These are phyloP conservation scores for Fusarium domesticum DNA, from an alignment of 2,329 filamentous ascomycete genomes.

Conservation along the genomic window DNA sequence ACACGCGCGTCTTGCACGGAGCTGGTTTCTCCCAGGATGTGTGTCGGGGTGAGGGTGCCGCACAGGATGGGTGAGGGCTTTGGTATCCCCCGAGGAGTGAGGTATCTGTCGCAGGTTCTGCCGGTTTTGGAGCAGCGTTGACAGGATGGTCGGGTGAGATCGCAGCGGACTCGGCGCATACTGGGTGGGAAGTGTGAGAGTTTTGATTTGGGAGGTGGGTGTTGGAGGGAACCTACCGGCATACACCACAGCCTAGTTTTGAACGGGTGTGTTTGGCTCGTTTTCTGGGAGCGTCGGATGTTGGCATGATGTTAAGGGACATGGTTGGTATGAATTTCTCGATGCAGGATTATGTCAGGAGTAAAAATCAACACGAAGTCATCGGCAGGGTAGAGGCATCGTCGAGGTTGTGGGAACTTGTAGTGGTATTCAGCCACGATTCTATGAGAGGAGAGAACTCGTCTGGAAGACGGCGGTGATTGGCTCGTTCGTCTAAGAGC, in stretches of 20 bases:
- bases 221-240: conserved; percentile 10
- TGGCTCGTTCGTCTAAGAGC: conserved; percentile 17
- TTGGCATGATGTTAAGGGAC: neutral
- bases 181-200: neutral
- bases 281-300: conserved; percentile 9
- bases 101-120: conserved; percentile 12
- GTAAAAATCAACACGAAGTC: neutral
- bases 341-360: neutral
- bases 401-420: neutral
- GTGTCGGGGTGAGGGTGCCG: neutral
- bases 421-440: neutral
- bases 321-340: neutral
- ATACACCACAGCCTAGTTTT: conserved; percentile 19
- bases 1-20: neutral
- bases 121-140: conserved; percentile 13
- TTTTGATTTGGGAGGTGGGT: neutral
- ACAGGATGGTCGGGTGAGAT: conserved; percentile 10
- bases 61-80: neutral
- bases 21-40: neutral
- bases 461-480: neutral
- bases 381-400: neutral
- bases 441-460: conserved; percentile 1
- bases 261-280: conserved; percentile 19
- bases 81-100: neutral
- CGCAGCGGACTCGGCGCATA: conserved; percentile 19